phyloP scores from a whole-genome alignment of 176 grass and related monocot genomes.

The Juncus effusus region DNA sequence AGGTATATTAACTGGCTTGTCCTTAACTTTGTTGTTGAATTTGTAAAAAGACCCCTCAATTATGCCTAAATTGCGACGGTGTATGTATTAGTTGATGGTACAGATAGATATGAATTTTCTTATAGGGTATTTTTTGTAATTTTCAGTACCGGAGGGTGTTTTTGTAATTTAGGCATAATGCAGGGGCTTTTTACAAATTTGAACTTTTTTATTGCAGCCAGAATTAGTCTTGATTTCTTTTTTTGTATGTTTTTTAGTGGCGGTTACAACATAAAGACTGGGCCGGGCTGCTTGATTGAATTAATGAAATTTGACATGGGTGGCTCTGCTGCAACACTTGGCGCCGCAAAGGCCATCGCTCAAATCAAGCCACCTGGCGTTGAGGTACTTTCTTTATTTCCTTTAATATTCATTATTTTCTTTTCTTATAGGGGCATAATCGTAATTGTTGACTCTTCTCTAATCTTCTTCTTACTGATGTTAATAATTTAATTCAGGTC shows the following conservation, averaged over 20 bases:
- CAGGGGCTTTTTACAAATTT: not conserved
- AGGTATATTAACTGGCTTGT: conserved; percentile 35
- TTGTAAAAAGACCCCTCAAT: too few species aligned
- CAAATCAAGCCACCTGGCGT: conserved; percentile 93
- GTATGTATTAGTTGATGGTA: too few species aligned
- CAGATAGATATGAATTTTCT: too few species aligned
- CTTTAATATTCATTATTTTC: not conserved
- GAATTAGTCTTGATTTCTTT: too few species aligned
- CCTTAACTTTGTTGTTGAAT: too few species aligned
- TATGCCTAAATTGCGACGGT: too few species aligned
- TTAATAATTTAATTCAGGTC: conserved; percentile 42
- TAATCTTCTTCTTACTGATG: not conserved
- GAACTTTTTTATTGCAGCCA: not conserved
- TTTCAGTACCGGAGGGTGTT: too few species aligned
- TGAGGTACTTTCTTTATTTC: conserved; percentile 45
- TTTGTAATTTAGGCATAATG: too few species aligned
- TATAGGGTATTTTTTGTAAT: not conserved
- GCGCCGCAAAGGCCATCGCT: conserved; percentile 91
- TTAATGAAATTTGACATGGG: conserved; percentile 99
- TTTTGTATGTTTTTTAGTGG: conserved; percentile 44
- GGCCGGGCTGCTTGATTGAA: conserved; percentile 79
- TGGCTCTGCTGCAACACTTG: conserved; percentile 86
- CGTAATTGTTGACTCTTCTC: conserved; percentile 4
- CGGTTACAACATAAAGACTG: conserved; percentile 99
- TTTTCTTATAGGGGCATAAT: not conserved